Base-by-base conservation (phyloP, 1,284 basidiomycete genomes). In the Melampsora larici-populina region DNA sequence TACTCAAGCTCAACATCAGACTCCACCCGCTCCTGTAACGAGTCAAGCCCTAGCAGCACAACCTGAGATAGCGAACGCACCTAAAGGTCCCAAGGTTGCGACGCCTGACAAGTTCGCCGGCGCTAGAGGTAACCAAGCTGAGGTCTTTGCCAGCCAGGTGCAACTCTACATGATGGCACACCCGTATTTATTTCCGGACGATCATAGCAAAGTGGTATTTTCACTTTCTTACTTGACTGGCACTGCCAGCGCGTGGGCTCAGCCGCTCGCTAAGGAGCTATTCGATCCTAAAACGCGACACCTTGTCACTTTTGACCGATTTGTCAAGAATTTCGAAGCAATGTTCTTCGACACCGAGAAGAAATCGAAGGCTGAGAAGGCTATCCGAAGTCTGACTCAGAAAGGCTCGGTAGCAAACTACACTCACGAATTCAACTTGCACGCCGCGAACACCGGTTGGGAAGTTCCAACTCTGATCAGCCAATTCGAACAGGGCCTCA, bases 371-470 rank as follows among this genome's bases (percentile, higher is more conserved):
- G 40, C 40, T 43, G 40, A 43, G 40, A 43, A 43, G 11, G 40
- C 5, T 1, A 43, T 43, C 13, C 33, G 31, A 21, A 26, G 24
- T 9, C 29, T 71, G 1, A 55, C 24, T 18, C 69, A 71, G 18
- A 71, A 51, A 15, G 31, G 43, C 11, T 60, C 69, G 17, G 69
- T 60, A 0, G 29, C 69, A 1, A 17, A 15, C 31, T 71, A 71
- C 36, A 71, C 69, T 26, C 51, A 71, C 40, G 18, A 60, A 60
- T 71, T 71, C 69, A 60, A 40, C 11, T 1, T 71, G 2, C 31
- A 71, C 51, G 31, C 51, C 3, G 29, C 33, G 5, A 40, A 62
- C 33, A 40, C 36, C 2, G 69, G 49, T n/a, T 71, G 69, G 69
- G 69, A 65, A 31, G 40, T 43, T 26, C 31, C 63, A 5, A 65